Percentiles rank a stretch among this genome's conserved stretches.
Evolutionary conservation across 805 yeast genomes (phyloP).

Genomic region (Wickerhamiella parazyma): DNA sequence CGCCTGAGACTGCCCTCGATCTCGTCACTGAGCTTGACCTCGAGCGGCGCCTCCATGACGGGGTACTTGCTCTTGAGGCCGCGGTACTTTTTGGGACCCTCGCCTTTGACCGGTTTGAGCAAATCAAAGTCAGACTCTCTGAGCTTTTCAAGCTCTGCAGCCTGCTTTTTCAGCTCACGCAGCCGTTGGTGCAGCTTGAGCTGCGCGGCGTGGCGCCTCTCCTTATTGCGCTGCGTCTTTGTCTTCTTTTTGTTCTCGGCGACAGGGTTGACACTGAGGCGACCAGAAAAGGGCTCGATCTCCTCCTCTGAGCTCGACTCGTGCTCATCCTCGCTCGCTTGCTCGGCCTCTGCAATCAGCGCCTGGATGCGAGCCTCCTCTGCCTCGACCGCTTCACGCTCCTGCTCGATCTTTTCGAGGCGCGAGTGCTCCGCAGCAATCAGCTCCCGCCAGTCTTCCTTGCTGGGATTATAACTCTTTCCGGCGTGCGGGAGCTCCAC

Average conservation of each 20-base stretch:
- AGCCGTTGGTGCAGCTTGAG: conserved; percentile 27
- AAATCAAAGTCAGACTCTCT: conserved; percentile 13
- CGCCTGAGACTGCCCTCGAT: conserved; percentile 71
- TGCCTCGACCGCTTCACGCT: conserved; percentile 45
- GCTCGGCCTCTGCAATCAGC: conserved; percentile 51
- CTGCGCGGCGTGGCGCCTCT: conserved; percentile 34
- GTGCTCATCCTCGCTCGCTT: conserved; percentile 27
- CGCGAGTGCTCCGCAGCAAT: conserved; percentile 50
- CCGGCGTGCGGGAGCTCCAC: conserved; percentile 61
- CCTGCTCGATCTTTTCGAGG: conserved; percentile 56
- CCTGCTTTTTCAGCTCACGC: conserved; percentile 44
- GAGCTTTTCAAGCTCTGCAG: conserved; percentile 37
- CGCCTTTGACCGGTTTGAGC: conserved; percentile 9
- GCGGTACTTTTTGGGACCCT: conserved; percentile 25
- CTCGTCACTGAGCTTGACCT: conserved; percentile 81
- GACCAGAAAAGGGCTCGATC: conserved; percentile 21
- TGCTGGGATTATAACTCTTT: conserved; percentile 82
- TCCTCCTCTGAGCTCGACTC: conserved; percentile 21
- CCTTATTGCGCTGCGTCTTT: conserved; percentile 58
- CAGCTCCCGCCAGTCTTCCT: conserved; percentile 66
- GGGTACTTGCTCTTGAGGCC: conserved; percentile 33
- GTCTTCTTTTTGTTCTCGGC: conserved; percentile 61
- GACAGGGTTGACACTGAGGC: conserved; percentile 58
- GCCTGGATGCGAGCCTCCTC: conserved; percentile 50
- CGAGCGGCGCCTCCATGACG: conserved; percentile 36